phyloP scores from a whole-genome alignment of 345 rosid species.

The Populus euphratica region DNA sequence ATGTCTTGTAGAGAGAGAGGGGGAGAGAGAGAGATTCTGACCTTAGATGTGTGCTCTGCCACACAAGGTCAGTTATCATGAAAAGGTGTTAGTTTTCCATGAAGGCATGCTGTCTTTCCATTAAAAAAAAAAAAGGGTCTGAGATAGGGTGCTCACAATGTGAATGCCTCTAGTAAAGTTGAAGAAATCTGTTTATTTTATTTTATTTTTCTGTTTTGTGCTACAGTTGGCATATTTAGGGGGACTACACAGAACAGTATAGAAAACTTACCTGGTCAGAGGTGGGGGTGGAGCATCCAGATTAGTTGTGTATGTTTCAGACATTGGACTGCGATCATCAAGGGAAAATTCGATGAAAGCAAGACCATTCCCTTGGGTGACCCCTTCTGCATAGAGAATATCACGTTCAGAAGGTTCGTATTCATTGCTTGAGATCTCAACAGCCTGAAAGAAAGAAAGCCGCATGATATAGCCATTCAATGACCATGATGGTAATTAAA shows the following conservation, averaged over 20 bases:
- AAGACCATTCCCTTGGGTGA: constrained; percentile 88
- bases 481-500: constrained; percentile 2
- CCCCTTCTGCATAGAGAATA: constrained; percentile 93
- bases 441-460: constrained; percentile 58
- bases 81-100: background rate
- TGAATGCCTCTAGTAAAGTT: background rate
- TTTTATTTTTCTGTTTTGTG: background rate
- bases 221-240: background rate
- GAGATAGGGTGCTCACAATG: background rate
- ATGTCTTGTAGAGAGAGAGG: too few species aligned
- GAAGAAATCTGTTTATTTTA: background rate
- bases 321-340: constrained; percentile 85
- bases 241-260: background rate
- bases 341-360: constrained; percentile 95
- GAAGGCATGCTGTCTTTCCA: background rate
- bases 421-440: constrained; percentile 93
- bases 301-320: constrained; percentile 72
- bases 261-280: constrained; percentile 49
- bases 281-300: constrained; percentile 59
- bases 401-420: constrained; percentile 92
- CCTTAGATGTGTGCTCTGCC: background rate
- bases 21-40: too few species aligned
- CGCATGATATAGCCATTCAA: constrained; percentile 5
- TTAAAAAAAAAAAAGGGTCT: background rate
- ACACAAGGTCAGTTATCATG: background rate